These are phyloP conservation scores for Gloeostereum incarnatum DNA, from an alignment of 768 basidiomycete species.

Conservation along the genomic window DNA sequence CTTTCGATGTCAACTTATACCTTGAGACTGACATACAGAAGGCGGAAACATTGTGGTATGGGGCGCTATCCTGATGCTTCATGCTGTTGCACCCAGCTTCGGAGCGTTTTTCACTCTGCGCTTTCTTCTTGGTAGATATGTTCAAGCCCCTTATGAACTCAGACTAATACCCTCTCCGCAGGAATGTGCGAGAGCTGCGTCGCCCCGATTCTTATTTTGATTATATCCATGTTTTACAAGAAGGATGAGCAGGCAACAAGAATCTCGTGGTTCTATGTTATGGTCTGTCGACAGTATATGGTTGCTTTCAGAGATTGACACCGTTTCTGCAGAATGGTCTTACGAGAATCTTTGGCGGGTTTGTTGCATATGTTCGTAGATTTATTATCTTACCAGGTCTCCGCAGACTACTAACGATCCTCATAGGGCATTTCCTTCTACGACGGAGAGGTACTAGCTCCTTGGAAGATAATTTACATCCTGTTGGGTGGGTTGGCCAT, in stretches of 20 bases:
- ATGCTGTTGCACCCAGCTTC: constrained; percentile 46
- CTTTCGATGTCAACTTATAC: not conserved
- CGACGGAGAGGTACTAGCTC: constrained; percentile 32
- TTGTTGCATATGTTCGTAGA: constrained; percentile 45
- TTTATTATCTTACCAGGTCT: not conserved
- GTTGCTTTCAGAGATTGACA: not conserved
- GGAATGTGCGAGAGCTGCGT: constrained; percentile 66
- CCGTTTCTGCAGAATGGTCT: constrained; percentile 36
- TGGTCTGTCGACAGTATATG: constrained; percentile 25
- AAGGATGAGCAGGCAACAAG: constrained; percentile 31
- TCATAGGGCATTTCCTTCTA: constrained; percentile 52
- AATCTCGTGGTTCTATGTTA: constrained; percentile 59
- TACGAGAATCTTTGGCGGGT: constrained; percentile 52
- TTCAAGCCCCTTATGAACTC: not conserved
- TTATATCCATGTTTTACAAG: constrained; percentile 62
- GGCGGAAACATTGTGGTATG: constrained; percentile 52
- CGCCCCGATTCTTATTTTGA: constrained; percentile 50
- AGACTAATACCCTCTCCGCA: constrained; percentile 11
- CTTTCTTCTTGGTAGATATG: constrained; percentile 43
- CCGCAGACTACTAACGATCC: not conserved
- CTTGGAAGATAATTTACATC: constrained; percentile 56
- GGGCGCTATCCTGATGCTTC: constrained; percentile 52
- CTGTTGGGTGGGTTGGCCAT: constrained; percentile 54
- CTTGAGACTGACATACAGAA: constrained; percentile 7
- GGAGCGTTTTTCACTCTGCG: constrained; percentile 54